phyloP scores from a whole-genome alignment of 768 basidiomycete species.

The Boletus rex-veris region DNA sequence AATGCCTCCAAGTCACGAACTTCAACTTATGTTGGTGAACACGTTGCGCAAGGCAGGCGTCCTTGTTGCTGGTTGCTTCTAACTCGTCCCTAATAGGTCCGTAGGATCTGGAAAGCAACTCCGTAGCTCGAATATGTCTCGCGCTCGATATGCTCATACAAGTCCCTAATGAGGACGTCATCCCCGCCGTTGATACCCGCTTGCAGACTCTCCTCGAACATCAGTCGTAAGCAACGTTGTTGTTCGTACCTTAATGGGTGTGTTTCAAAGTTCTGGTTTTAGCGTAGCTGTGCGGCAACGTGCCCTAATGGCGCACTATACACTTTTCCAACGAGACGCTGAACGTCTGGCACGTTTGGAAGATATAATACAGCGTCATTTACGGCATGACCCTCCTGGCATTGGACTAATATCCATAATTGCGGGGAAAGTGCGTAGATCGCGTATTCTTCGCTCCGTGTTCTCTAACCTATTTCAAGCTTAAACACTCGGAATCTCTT shows the following conservation, averaged over 20 bases:
- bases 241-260: neutral
- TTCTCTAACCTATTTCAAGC: conserved; percentile 14
- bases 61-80: neutral
- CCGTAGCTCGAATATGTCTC: conserved; percentile 57
- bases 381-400: conserved; percentile 9
- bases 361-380: conserved; percentile 12
- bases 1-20: conserved; percentile 65
- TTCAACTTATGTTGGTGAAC: conserved; percentile 82
- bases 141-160: conserved; percentile 69
- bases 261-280: conserved; percentile 7
- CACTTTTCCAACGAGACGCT: conserved; percentile 45
- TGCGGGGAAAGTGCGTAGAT: conserved; percentile 23
- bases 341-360: conserved; percentile 45
- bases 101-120: conserved; percentile 69
- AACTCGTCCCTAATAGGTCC: conserved; percentile 1
- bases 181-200: conserved; percentile 71
- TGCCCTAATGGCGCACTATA: conserved; percentile 55
- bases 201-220: conserved; percentile 66
- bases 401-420: conserved; percentile 8
- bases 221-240: conserved; percentile 63
- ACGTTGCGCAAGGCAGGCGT: conserved; percentile 70
- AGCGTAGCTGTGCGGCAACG: conserved; percentile 62
- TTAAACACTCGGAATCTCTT: conserved; percentile 23
- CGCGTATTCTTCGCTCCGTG: neutral
- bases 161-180: conserved; percentile 58